phyloP scores from a whole-genome alignment of 2,329 filamentous ascomycete genomes.

The Colletotrichum nymphaeae region DNA sequence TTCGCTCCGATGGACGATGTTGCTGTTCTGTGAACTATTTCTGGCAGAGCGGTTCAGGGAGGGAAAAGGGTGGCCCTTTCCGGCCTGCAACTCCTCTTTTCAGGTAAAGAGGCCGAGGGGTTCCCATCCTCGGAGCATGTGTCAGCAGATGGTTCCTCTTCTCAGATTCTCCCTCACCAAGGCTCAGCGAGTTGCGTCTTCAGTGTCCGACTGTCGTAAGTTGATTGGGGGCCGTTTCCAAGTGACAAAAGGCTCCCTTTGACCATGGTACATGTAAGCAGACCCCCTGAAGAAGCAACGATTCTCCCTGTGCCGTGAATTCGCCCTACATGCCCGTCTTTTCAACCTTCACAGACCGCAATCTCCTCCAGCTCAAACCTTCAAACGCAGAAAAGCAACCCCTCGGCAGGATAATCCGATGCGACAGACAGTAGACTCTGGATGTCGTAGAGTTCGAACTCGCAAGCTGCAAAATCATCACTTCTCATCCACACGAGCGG shows the following conservation, averaged over 20 bases:
- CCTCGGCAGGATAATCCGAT: not conserved
- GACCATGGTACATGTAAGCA: not conserved
- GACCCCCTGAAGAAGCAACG: constrained; percentile 16
- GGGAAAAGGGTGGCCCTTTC: not conserved
- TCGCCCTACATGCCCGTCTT: constrained; percentile 18
- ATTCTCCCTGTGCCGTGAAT: constrained; percentile 6
- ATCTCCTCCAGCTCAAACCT: not conserved
- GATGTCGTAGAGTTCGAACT: not conserved
- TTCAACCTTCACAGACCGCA: constrained; percentile 1
- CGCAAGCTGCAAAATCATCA: not conserved
- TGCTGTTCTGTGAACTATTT: not conserved
- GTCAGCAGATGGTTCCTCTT: constrained; percentile 7
- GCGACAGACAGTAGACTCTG: not conserved
- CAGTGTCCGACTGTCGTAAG: not conserved
- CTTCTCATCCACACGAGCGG: not conserved
- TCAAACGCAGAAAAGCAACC: constrained; percentile 2
- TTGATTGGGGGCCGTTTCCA: constrained; percentile 22
- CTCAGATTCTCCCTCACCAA: not conserved
- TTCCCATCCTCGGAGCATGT: constrained; percentile 10
- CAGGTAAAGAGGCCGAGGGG: constrained; percentile 14
- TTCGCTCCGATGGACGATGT: not conserved
- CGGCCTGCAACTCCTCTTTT: constrained; percentile 7
- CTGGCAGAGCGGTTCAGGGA: not conserved
- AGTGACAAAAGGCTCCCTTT: not conserved
- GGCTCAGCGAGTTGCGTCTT: not conserved